Base-by-base conservation (phyloP, 768 basidiomycete species). In the Macrolepiota albuminosa region DNA sequence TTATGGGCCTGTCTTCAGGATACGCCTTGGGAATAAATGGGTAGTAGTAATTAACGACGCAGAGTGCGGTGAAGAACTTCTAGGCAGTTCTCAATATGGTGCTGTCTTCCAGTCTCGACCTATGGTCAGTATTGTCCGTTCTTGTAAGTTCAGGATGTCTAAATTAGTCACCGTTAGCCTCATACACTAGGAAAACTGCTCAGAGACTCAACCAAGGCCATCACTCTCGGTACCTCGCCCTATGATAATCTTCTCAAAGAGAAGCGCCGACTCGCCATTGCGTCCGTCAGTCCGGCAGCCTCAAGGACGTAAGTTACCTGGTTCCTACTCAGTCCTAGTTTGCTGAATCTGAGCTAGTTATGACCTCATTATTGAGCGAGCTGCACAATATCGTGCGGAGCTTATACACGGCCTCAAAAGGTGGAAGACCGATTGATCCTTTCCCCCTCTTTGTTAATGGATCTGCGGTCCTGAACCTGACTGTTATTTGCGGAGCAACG, bases 1-100 rank as follows among this genome's bases (percentile, higher is more conserved):
- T 18, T 64, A 64, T 43, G 59, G 64, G 6, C 64, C 61, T 7
- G 64, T 64, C n/a, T 64, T 64, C 47, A 59, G 56, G 34, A 53
- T 64, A 37, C 58, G 61, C 10, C 61, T 64, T 9, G 59, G 64
- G n/a, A 60, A 64, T 48, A 54, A 49, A 50, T 64, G 59, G 56
- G 49, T 64, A 4, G 53, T 64, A 4, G 59, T 64, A 18, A 63
- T 64, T 13, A 64, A 64, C 18, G 52, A 55, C 3, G 64, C 61
- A 9, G 61, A 62, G 24, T 52, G 54, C 14, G 61, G 61, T 48
- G 61, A 64, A 40, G 64, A 64, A 26, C 61, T 64, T 39, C 48
- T 64, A 24, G 61, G 55, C 1, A 63, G 64, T 34, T 58, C 59
- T 0, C 45, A 57, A 45, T 64, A 60, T 51, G 64, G 61, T 16